Base-by-base conservation (phyloP, 1,139 yeast genomes). In the Scheffersomyces titani region DNA sequence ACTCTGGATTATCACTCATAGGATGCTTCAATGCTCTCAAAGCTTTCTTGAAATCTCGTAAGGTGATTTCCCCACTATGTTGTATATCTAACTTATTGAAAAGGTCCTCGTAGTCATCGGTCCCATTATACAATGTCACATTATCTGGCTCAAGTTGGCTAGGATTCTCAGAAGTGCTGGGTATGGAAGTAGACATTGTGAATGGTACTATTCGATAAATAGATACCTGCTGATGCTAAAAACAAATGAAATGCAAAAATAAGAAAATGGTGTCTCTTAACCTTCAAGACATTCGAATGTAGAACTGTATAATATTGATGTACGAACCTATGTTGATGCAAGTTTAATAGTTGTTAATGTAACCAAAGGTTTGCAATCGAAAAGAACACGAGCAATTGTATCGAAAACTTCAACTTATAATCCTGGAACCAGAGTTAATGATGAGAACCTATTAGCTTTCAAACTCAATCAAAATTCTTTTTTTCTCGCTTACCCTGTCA, bases 21-120 rank as follows among this genome's bases (percentile, higher is more conserved):
- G 97, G 94, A 69, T 89, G 92, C 54, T 84, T 79, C 45, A 83
- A 71, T 21, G 74, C 65, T 54, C 77, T 74, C 57, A 88, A 76
- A 1, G 92, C 92, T 56, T 73, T 66, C 55, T 77, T 77, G 64
- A 89, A 82, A 54, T 87, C 87, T 47, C 75, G 73, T 13, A 84
- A 72, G 5, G 88, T 83, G 24, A 89, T 79, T 58, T 78, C 79
- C 0, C 94, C 93, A 22, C 76, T 76, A 45, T 79, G 71, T 50
- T 80, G 70, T 6, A 81, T 69, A 68, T 88, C 92, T 47, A 88
- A 75, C 57, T 78, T 73, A 36, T 78, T 70, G 65, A 87, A 84
- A 7, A 70, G 60, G 30, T 62, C 53, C 51, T 62, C 63, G 53
- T 68, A 69, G 57, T 69, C 72, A 49, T 62, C 55, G 3, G 67